Percentiles rank a stretch among this genome's conserved stretches.
These are phyloP conservation scores for Setaria viridis DNA, from an alignment of 202 grass and related monocot genomes.

Conservation along the genomic window DNA sequence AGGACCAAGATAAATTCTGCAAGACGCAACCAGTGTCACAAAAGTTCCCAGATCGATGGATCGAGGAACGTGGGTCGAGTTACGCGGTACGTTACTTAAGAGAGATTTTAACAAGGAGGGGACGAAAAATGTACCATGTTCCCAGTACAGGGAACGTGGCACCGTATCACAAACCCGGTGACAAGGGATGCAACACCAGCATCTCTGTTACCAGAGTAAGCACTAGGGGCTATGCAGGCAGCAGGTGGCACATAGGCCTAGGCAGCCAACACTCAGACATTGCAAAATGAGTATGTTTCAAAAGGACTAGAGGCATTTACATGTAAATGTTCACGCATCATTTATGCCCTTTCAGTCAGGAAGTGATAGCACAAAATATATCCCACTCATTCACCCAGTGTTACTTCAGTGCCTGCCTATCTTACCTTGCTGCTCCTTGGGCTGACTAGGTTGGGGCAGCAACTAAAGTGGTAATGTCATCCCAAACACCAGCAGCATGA, in stretches of 20 bases:
- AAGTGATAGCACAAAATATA: background rate
- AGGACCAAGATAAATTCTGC: background rate
- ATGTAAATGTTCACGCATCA: background rate
- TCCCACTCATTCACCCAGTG: too few relatives aligned
- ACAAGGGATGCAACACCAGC: background rate
- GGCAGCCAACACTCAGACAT: background rate
- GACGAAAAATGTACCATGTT: too few relatives aligned
- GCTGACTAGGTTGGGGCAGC: background rate
- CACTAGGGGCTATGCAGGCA: background rate
- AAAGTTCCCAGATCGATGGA: too few relatives aligned
- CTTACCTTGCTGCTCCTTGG: background rate
- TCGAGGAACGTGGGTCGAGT: too few relatives aligned
- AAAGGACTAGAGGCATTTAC: background rate
- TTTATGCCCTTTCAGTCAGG: background rate
- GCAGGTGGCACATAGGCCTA: background rate
- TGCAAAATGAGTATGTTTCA: background rate
- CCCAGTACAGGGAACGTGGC: too few relatives aligned
- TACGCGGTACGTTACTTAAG: too few relatives aligned
- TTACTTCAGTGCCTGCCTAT: background rate
- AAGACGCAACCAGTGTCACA: too few relatives aligned
- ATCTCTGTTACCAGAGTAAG: background rate
- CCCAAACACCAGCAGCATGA: background rate
- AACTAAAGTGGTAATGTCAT: background rate
- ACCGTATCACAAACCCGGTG: too few relatives aligned
- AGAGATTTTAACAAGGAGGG: too few relatives aligned